Base-by-base conservation (phyloP, 208 protist genomes). In the Trypanosomatidae sp. region DNA sequence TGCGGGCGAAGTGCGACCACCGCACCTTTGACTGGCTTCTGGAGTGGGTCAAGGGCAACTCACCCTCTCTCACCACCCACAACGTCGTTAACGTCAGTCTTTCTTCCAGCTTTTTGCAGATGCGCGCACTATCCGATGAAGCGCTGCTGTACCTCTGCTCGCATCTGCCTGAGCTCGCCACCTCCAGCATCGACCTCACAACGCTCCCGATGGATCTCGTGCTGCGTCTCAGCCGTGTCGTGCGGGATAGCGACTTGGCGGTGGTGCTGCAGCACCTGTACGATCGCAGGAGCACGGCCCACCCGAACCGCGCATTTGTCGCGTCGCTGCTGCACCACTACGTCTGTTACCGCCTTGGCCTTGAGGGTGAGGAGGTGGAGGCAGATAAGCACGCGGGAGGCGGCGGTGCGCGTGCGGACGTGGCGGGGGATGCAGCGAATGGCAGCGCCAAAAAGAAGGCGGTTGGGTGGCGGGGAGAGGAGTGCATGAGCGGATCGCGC, bases 21-120 rank as follows among this genome's bases (percentile, higher is more conserved):
- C 52, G 52, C 55, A 86, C 89, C 13, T 95, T 95, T 69, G 69
- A 83, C 17, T 95, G 91, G 88, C 74, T 95, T n/a, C 72, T 95
- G 59, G 49, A 77, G 33, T 91, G 88, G 79, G 55, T 93, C 46
- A 64, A 58, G 39, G 86, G 77, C 6, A 77, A 85, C 25, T 33
- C 73, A n/a, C 83, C 79, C 1, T 58, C 66, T 36, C 67, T 95
- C 56, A 89, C 84, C 1, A 69, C 64, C 13, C 33, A 67, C 30
- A 95, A 92, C 68, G 86, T 82, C 49, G 87, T 93, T 15, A 93
- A 84, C 22, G 72, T 95, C 30, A 74, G 81, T 7, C 81, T 95
- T 10, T 86, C 88, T 15, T 91, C 91, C 1, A 86, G 82, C 52
- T 95, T 93, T 69, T 65, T 95, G 44, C 72, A 82, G 25, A 95